phyloP scores from a whole-genome alignment of 2,329 filamentous ascomycete species.

The Arthrobotrys musiformis region DNA sequence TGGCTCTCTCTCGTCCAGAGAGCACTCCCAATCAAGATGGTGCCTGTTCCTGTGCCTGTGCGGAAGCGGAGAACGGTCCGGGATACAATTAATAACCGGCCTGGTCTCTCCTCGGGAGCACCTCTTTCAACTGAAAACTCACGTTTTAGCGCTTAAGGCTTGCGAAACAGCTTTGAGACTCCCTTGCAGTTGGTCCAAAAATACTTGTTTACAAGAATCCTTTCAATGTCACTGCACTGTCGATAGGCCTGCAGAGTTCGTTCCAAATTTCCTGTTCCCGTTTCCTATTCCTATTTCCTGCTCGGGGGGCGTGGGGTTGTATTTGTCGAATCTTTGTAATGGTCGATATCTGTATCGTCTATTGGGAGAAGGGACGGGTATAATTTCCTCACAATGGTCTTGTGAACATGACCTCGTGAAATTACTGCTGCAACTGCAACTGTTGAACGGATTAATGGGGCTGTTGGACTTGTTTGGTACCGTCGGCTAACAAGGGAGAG shows the following conservation, averaged over 20 bases:
- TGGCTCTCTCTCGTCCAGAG: slow-evolving; percentile 34
- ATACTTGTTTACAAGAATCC: slow-evolving; percentile 32
- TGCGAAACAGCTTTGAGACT: slow-evolving; percentile 42
- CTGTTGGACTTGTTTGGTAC: slow-evolving; percentile 23
- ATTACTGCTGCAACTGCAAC: too few relatives aligned
- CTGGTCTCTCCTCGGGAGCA: slow-evolving; percentile 19
- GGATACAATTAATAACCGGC: slow-evolving; percentile 55
- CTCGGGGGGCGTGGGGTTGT: not conserved
- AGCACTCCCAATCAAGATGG: slow-evolving; percentile 44
- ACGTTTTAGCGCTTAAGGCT: slow-evolving; percentile 45
- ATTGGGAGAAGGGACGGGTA: not conserved
- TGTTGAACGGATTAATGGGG: not conserved
- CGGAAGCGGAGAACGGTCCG: slow-evolving; percentile 56
- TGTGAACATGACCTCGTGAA: slow-evolving; percentile 5
- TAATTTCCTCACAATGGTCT: slow-evolving; percentile 18
- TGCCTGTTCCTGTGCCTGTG: slow-evolving; percentile 52
- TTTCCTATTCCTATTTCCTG: too few relatives aligned
- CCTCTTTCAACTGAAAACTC: slow-evolving; percentile 40
- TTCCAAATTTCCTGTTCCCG: slow-evolving; percentile 6
- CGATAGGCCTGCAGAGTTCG: not conserved
- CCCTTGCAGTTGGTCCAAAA: slow-evolving; percentile 44
- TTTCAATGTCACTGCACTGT: not conserved
- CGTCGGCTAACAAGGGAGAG: slow-evolving; percentile 16
- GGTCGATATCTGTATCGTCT: slow-evolving; percentile 8
- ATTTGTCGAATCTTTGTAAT: not conserved